Evolutionary conservation across 225 moss, liverwort and hornwort genomes (phyloP).

Genomic region (Polytrichum formosum): DNA sequence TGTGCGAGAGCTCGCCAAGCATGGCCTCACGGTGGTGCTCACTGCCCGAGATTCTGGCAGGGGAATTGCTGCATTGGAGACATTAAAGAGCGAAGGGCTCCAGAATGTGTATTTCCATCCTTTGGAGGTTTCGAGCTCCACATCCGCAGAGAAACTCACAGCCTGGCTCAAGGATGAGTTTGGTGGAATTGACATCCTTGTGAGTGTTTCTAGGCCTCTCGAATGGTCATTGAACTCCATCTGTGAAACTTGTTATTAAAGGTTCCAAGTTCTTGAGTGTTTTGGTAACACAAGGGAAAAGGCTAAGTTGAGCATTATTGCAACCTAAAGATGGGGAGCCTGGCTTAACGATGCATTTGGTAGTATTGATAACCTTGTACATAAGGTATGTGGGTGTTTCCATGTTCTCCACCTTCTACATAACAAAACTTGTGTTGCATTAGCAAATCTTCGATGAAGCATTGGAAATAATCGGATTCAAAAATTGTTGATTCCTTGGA

Average conservation of each 20-base stretch:
- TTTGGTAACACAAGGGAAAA: no score
- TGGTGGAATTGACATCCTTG: constrained; percentile 11
- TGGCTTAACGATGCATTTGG: not conserved
- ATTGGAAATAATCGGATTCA: no score
- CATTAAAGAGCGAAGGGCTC: not conserved
- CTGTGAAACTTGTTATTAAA: no score
- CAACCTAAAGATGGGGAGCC: not conserved
- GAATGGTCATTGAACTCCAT: no score
- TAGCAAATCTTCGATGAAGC: no score
- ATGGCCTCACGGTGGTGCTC: constrained; percentile 3
- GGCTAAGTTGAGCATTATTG: no score
- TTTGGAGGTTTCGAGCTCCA: not conserved
- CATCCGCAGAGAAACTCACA: not conserved
- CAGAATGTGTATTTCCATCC: constrained; percentile 4
- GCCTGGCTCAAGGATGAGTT: not conserved
- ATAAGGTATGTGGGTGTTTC: no score
- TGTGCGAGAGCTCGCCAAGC: constrained; percentile 3
- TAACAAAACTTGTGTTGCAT: no score
- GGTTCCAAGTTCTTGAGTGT: no score
- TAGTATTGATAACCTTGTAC: constrained; percentile 5
- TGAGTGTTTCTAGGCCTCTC: not conserved
- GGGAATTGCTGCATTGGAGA: constrained; percentile 1
- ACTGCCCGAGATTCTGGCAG: not conserved
- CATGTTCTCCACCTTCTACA: no score
- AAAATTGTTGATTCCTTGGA: no score